phyloP scores from a whole-genome alignment of 1,284 basidiomycete species.

The Grifola frondosa region DNA sequence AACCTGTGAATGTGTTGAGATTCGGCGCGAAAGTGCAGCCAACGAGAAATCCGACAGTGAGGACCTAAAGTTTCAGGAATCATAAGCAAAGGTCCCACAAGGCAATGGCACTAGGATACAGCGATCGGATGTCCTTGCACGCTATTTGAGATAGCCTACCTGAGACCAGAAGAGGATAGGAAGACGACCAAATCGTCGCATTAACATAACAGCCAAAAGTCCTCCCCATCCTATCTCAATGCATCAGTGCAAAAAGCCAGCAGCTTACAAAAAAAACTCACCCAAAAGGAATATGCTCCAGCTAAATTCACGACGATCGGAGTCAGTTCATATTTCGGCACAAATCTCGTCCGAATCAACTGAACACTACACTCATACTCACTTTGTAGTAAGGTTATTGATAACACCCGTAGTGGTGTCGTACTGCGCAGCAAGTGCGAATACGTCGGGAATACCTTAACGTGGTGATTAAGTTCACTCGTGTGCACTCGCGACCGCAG shows the following conservation, averaged over 20 bases:
- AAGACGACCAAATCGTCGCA: constrained; percentile 57
- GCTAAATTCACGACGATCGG: constrained; percentile 40
- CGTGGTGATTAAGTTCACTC: background rate
- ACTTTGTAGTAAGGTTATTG: constrained; percentile 57
- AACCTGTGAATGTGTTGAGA: constrained; percentile 52
- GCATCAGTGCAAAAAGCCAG: background rate
- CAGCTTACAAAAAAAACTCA: constrained; percentile 14
- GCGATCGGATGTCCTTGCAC: too few species aligned
- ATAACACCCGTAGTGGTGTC: constrained; percentile 58
- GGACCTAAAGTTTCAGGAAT: constrained; percentile 23
- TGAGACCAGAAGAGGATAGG: constrained; percentile 67
- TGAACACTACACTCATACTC: too few species aligned
- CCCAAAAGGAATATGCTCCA: constrained; percentile 71
- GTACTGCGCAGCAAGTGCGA: constrained; percentile 56
- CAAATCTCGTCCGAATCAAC: too few species aligned
- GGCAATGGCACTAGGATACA: too few species aligned
- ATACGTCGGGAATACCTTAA: constrained; percentile 63
- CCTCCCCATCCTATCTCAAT: constrained; percentile 52
- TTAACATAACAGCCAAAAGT: constrained; percentile 58
- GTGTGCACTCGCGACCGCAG: constrained; percentile 10
- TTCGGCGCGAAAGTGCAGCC: constrained; percentile 56
- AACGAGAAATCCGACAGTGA: constrained; percentile 49
- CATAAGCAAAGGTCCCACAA: too few species aligned
- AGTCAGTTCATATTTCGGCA: too few species aligned
- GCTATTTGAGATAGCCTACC: too few species aligned